Base-by-base conservation (phyloP, 2,329 filamentous ascomycete genomes). In the Penicillium sp. region DNA sequence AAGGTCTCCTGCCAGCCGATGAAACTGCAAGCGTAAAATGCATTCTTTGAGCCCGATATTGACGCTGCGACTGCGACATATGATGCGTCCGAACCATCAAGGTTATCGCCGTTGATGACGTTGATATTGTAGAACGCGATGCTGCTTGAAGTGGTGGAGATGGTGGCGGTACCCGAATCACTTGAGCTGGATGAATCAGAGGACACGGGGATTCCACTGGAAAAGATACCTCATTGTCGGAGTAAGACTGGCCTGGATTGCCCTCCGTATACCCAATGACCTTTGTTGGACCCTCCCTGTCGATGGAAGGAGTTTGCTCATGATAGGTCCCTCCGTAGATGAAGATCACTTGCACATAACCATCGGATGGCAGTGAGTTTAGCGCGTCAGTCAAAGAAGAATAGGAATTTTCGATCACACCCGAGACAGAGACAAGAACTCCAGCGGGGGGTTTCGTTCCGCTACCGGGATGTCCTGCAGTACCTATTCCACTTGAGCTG, bases 1-100 rank as follows among this genome's bases (percentile, higher is more conserved):
- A 82, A 58, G 1, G 81, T 82, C 56, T 82, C 80, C 56, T 82
- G 79, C 62, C 73, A 82, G 0, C 79, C 81, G 25, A 70, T 72
- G 29, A 82, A 70, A 65, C 50, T 75, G 75, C 48, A 50, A 3
- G 74, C 81, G 55, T 82, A 82, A 62, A 77, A 81, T 3, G 77
- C 80, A 42, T 58, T 52, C 15, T 62, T 42, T 12, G 59, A 43
- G 25, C 50, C 53, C 41, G 50, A 53, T 12, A 51, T 50, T 22
- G 60, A 49, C 22, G 56, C 49, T 45, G 61, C 58, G 46, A 65
- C 18, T 37, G 58, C 48, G 31, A 65, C 47, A 35, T 60, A 49
- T 2, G 53, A 55, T 15, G 67, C 46, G 45, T 63, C 53, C 5
- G 58, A 49, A 27, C 67, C 67, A 53, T 69, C 64, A n/a, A 66